Evolutionary conservation across 1,284 basidiomycete genomes (phyloP).

Genomic region (Ustilago lituana): DNA sequence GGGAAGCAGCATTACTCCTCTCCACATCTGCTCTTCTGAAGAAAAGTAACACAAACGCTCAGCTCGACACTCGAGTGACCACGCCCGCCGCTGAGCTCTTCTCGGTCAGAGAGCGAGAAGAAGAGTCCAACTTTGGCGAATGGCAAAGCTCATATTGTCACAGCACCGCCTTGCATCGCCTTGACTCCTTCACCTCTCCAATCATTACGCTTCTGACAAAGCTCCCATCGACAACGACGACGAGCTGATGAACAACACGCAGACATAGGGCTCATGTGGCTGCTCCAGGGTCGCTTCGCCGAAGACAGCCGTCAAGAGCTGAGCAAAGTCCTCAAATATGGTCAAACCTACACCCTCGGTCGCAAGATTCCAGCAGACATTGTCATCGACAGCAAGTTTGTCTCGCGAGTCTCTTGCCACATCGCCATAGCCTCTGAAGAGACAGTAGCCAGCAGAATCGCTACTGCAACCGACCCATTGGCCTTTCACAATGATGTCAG

Average conservation of each 20-base stretch:
- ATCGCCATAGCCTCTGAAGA: slow-evolving; percentile 35
- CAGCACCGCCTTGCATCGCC: no score
- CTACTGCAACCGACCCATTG: slow-evolving; percentile 11
- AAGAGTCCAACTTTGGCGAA: slow-evolving; percentile 11
- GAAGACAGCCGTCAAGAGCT: slow-evolving; percentile 42
- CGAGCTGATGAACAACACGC: background rate
- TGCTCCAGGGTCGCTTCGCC: slow-evolving; percentile 48
- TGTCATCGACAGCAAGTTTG: slow-evolving; percentile 54
- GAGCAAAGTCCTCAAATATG: slow-evolving; percentile 52
- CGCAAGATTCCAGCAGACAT: slow-evolving; percentile 58
- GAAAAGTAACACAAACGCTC: slow-evolving; percentile 6
- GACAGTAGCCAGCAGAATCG: slow-evolving; percentile 5
- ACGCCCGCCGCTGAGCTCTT: background rate
- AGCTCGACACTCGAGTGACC: no score
- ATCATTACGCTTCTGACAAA: no score
- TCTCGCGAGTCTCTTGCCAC: slow-evolving; percentile 42
- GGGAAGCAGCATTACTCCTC: background rate
- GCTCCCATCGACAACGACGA: background rate
- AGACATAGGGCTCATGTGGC: slow-evolving; percentile 37
- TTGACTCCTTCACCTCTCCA: no score
- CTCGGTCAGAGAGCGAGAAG: background rate
- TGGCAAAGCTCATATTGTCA: no score
- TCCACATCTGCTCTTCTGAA: slow-evolving; percentile 1
- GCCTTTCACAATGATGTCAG: slow-evolving; percentile 20
- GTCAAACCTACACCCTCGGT: slow-evolving; percentile 51